Conservation (phyloP, 140 eudicot genomes). For the Erigeron philadelphicus region DNA sequence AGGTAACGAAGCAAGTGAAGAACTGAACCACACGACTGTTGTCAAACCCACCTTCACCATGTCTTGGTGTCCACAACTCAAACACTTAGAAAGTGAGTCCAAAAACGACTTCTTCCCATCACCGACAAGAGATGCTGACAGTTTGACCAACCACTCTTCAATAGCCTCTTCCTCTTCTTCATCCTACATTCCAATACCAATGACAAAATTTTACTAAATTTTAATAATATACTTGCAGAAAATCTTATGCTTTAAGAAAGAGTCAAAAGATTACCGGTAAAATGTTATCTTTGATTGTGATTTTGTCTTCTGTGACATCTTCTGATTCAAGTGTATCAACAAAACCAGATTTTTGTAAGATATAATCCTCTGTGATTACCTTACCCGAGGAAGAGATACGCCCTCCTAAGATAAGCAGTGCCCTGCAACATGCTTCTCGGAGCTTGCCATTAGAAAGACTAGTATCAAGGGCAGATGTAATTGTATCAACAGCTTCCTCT, state of each 20-base stretch:
- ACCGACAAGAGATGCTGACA: constrained; percentile 57
- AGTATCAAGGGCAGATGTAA: constrained; percentile 45
- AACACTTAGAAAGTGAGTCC: constrained; percentile 52
- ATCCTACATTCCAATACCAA: constrained; percentile 36
- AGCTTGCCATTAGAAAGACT: constrained; percentile 45
- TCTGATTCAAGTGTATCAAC: constrained; percentile 39
- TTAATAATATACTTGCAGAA: not conserved
- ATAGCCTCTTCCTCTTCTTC: constrained; percentile 53
- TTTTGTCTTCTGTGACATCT: constrained; percentile 28
- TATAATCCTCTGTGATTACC: constrained; percentile 64
- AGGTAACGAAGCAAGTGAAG: constrained; percentile 44
- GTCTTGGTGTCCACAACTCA: constrained; percentile 45
- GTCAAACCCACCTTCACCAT: constrained; percentile 49
- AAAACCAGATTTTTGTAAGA: constrained; percentile 61
- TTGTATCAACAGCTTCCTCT: constrained; percentile 67
- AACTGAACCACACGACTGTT: constrained; percentile 73
- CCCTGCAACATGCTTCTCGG: constrained; percentile 54
- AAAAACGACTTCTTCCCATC: constrained; percentile 62
- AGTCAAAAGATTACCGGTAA: constrained; percentile 31
- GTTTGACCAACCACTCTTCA: constrained; percentile 53
- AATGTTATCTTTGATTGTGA: constrained; percentile 25
- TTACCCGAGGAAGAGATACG: constrained; percentile 55
- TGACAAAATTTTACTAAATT: no score
- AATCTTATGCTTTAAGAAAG: not conserved
- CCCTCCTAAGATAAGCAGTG: constrained; percentile 71